Percentiles rank a stretch among this genome's conserved stretches.
Conservation (phyloP, 768 basidiomycete species). For the Mycena albidolilacea region DNA sequence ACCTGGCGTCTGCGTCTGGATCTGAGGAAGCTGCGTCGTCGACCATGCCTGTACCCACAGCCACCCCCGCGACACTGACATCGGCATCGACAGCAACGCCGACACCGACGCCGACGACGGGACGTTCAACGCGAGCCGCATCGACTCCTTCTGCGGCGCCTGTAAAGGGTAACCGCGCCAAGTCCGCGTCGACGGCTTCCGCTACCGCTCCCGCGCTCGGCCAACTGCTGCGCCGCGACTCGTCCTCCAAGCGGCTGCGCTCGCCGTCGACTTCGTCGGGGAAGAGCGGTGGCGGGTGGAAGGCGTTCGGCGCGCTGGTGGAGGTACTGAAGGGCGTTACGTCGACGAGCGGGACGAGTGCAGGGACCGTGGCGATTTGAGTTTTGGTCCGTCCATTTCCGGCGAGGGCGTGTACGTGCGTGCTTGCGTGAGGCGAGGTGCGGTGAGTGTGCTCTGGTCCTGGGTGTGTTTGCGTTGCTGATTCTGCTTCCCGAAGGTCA, state of each 20-base stretch:
- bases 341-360: constrained; percentile 24
- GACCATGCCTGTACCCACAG: background rate
- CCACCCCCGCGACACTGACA: background rate
- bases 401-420: background rate
- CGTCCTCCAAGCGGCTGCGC: constrained; percentile 29
- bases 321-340: constrained; percentile 39
- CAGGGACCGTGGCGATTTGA: background rate
- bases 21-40: background rate
- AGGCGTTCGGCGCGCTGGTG: constrained; percentile 38
- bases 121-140: too few species aligned
- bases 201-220: background rate
- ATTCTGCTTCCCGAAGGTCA: too few species aligned
- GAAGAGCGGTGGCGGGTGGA: constrained; percentile 10
- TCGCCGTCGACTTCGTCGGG: constrained; percentile 34
- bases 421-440: too few species aligned
- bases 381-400: too few species aligned
- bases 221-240: constrained; percentile 15
- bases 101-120: background rate
- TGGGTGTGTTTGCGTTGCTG: too few species aligned
- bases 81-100: background rate
- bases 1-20: background rate
- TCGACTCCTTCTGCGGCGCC: background rate
- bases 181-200: constrained; percentile 9
- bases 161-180: background rate
- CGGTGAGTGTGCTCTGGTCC: too few species aligned